Conservation (phyloP, 2,329 filamentous ascomycete genomes). For the Chrysoporthe austroafricana region DNA sequence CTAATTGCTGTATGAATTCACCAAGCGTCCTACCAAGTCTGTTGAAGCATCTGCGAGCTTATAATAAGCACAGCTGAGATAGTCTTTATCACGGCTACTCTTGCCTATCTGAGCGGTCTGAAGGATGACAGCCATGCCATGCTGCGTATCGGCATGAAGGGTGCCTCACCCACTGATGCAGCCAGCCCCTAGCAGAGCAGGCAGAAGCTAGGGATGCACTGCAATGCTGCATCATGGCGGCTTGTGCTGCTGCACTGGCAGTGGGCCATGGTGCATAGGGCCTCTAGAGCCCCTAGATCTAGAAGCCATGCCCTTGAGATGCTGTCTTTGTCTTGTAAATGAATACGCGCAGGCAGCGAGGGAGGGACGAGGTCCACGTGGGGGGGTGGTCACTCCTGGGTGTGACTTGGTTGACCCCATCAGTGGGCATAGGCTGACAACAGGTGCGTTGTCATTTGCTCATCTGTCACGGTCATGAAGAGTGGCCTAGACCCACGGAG, state of each 20-base stretch:
- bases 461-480: background rate
- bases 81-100: background rate
- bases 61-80: background rate
- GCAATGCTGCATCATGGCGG: background rate
- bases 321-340: background rate
- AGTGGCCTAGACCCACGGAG: background rate
- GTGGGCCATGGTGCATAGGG: background rate
- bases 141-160: too few species aligned
- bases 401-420: background rate
- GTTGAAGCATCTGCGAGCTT: too few species aligned
- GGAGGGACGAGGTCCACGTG: background rate
- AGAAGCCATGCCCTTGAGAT: background rate
- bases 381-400: background rate
- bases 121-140: background rate
- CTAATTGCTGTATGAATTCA: too few species aligned
- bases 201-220: background rate
- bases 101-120: background rate
- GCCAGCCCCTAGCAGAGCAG: background rate
- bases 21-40: too few species aligned
- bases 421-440: background rate
- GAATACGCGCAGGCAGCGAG: too few species aligned
- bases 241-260: background rate
- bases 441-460: background rate
- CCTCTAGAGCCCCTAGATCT: background rate
- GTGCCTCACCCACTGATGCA: background rate